Conservation (phyloP, 805 yeast species). For the Wickerhamomyces subpelliculosus region DNA sequence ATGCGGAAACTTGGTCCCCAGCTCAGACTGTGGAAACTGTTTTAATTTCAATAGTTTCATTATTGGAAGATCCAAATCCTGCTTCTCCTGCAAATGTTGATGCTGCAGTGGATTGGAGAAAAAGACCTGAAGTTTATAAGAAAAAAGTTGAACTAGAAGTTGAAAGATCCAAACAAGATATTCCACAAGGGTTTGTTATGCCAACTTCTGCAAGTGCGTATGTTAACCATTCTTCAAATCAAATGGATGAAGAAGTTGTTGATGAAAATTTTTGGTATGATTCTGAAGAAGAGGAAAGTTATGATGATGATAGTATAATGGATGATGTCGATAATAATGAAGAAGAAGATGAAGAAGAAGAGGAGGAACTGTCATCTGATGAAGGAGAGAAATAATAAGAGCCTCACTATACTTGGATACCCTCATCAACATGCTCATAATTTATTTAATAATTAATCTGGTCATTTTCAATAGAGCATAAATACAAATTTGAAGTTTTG, state of each 20-base stretch:
- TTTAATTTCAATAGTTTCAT: slow-evolving; percentile 80
- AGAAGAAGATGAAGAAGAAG: slow-evolving; percentile 40
- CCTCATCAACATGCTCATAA: no score
- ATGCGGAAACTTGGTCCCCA: slow-evolving; percentile 90
- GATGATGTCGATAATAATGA: slow-evolving; percentile 54
- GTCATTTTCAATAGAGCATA: no score
- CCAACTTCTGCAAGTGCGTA: slow-evolving; percentile 64
- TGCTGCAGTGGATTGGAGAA: slow-evolving; percentile 87
- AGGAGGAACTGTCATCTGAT: slow-evolving; percentile 20
- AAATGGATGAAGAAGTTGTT: slow-evolving; percentile 44
- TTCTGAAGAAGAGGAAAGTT: slow-evolving; percentile 65
- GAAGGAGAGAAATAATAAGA: slow-evolving; percentile 12
- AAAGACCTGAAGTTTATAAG: slow-evolving; percentile 69
- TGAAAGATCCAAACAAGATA: slow-evolving; percentile 73
- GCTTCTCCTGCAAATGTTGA: slow-evolving; percentile 94
- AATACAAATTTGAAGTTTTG: no score
- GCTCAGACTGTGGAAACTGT: slow-evolving; percentile 91
- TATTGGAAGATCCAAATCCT: slow-evolving; percentile 90
- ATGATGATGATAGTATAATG: slow-evolving; percentile 43
- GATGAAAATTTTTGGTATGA: slow-evolving; percentile 87
- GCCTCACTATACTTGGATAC: no score
- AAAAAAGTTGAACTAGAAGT: slow-evolving; percentile 76
- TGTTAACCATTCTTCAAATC: slow-evolving; percentile 32
- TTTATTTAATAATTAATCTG: no score
- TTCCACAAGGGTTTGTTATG: slow-evolving; percentile 80